Evolutionary conservation across 768 basidiomycete genomes (phyloP).

Genomic region (Mycena amicta): DNA sequence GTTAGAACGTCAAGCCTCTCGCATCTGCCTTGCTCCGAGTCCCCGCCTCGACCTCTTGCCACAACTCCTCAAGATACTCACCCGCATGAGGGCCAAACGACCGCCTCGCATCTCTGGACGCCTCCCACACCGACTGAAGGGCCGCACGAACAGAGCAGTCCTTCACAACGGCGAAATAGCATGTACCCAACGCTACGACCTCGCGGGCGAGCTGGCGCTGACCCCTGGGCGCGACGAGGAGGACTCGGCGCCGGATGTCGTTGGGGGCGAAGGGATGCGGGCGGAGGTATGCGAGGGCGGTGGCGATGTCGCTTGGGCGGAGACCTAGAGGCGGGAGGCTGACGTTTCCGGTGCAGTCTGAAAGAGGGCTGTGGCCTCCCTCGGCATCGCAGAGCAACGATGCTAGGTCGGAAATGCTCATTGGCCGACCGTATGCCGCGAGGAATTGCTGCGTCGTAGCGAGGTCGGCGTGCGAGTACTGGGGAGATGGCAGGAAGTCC

Average conservation of each 20-base stretch:
- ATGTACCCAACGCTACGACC: constrained; percentile 12
- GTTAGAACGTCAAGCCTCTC: no score
- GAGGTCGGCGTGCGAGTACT: constrained; percentile 5
- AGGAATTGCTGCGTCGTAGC: constrained; percentile 11
- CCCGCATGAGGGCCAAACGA: neutral
- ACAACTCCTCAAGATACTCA: constrained; percentile 5
- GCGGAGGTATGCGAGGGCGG: constrained; percentile 12
- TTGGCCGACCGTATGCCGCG: constrained; percentile 3
- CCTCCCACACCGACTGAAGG: constrained; percentile 9
- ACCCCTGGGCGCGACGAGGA: constrained; percentile 7
- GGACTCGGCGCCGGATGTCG: constrained; percentile 5
- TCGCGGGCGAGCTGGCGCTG: constrained; percentile 11
- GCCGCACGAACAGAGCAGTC: neutral
- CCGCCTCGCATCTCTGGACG: constrained; percentile 2
- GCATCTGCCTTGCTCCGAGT: no score
- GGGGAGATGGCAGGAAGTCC: neutral
- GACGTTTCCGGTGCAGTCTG: no score
- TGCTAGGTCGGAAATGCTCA: constrained; percentile 5
- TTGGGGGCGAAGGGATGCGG: constrained; percentile 16
- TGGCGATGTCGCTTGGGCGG: constrained; percentile 3
- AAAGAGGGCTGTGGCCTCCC: neutral
- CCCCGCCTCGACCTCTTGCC: neutral
- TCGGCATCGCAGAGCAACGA: constrained; percentile 8
- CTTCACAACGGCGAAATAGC: constrained; percentile 10
- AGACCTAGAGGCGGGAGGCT: constrained; percentile 7